Evolutionary conservation across 139 green algal genomes (phyloP).

Genomic region (Mesotaenium endlicherianum): DNA sequence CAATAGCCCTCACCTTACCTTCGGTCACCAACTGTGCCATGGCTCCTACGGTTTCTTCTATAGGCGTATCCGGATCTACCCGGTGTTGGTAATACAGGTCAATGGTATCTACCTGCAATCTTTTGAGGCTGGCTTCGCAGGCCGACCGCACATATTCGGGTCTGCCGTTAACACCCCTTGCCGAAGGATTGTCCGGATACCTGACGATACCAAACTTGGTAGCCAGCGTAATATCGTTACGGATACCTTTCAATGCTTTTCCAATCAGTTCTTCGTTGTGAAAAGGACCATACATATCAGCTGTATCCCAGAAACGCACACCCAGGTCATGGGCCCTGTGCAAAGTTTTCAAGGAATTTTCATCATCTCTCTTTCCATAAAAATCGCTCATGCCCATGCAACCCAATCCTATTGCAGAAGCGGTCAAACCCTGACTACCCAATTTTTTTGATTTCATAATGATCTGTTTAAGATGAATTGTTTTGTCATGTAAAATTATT

Average conservation of each 20-base stretch:
- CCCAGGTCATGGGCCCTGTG: conserved; percentile 58
- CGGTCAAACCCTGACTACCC: conserved; percentile 44
- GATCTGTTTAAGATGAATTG: too few relatives aligned
- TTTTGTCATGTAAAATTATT: too few relatives aligned
- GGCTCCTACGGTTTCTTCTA: conserved; percentile 26
- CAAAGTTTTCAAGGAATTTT: conserved; percentile 54
- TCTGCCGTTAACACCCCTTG: not conserved
- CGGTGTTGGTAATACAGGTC: conserved; percentile 47
- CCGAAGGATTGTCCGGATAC: not conserved
- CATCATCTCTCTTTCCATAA: conserved; percentile 37
- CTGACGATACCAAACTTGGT: conserved; percentile 9
- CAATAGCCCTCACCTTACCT: conserved; percentile 72
- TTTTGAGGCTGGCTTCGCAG: not conserved
- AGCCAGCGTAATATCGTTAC: conserved; percentile 2
- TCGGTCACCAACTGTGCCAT: conserved; percentile 61
- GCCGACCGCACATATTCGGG: conserved; percentile 1
- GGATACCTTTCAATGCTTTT: too few relatives aligned
- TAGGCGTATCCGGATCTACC: conserved; percentile 59
- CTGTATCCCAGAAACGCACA: conserved; percentile 62
- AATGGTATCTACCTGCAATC: not conserved
- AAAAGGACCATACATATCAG: conserved; percentile 63
- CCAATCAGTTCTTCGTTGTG: conserved; percentile 70
- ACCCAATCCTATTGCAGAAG: conserved; percentile 31
- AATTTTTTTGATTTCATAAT: too few relatives aligned
- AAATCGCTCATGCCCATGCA: conserved; percentile 50